Conservation (phyloP, 768 basidiomycete species). For the Lactarius sanguifluus region DNA sequence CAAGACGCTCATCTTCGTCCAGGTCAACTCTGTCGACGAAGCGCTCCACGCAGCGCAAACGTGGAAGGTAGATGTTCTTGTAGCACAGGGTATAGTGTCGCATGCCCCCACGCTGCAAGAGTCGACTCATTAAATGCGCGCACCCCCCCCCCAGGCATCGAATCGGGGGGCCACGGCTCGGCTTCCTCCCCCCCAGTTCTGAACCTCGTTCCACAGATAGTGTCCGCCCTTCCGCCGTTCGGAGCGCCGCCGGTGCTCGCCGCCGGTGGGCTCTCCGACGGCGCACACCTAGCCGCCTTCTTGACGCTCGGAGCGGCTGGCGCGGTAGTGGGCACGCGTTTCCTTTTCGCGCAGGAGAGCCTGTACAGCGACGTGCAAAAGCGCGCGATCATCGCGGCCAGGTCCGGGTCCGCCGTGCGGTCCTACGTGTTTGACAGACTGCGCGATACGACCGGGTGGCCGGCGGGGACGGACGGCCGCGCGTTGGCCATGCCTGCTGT, state of each 20-base stretch:
- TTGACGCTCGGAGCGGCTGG: conserved; percentile 69
- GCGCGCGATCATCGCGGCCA: conserved; percentile 35
- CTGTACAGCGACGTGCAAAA: conserved; percentile 39
- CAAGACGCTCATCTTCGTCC: conserved; percentile 60
- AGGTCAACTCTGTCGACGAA: conserved; percentile 59
- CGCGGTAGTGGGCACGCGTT: conserved; percentile 71
- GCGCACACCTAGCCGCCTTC: conserved; percentile 61
- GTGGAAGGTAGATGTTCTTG: conserved; percentile 73
- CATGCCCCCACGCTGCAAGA: background rate
- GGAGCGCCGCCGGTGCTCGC: conserved; percentile 58
- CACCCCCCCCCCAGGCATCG: conserved; percentile 53
- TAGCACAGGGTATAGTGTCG: conserved; percentile 66
- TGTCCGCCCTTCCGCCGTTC: conserved; percentile 42
- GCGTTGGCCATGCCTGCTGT: conserved; percentile 40
- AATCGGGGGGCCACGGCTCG: conserved; percentile 78
- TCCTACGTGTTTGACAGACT: conserved; percentile 39
- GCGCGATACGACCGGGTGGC: conserved; percentile 37
- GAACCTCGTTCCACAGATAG: conserved; percentile 57
- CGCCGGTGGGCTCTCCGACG: conserved; percentile 71
- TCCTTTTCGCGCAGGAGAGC: conserved; percentile 66
- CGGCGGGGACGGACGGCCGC: conserved; percentile 44
- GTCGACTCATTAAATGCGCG: background rate
- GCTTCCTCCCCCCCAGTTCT: conserved; percentile 56
- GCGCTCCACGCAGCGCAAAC: conserved; percentile 57
- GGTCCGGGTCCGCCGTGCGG: conserved; percentile 34